phyloP scores from a whole-genome alignment of 108 stramenopile species.

The Discostella pseudostelligera region DNA sequence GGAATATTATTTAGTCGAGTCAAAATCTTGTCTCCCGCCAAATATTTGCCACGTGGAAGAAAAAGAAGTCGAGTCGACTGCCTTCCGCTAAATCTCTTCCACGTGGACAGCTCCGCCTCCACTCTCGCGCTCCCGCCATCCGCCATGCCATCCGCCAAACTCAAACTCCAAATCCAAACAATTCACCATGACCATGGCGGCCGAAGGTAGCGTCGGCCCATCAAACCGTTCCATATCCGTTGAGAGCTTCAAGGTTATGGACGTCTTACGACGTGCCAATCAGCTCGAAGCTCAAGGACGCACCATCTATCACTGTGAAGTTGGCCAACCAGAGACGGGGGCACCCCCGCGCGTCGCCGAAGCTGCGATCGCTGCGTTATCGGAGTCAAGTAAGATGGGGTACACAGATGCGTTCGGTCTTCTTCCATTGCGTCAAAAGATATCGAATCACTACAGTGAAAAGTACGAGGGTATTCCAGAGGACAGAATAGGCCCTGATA shows the following conservation, averaged over 20 bases:
- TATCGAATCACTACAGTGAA: constrained; percentile 63
- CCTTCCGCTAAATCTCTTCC: too few species aligned
- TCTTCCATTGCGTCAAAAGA: constrained; percentile 61
- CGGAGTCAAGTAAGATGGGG: constrained; percentile 49
- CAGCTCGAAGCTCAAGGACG: constrained; percentile 63
- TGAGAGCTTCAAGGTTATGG: constrained; percentile 90
- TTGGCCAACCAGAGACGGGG: constrained; percentile 87
- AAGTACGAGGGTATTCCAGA: constrained; percentile 47
- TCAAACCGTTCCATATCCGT: constrained; percentile 43
- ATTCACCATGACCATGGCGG: neutral
- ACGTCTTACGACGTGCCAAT: constrained; percentile 79
- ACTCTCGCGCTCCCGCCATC: too few species aligned
- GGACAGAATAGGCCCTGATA: constrained; percentile 34
- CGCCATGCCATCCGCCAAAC: too few species aligned
- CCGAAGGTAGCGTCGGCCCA: neutral
- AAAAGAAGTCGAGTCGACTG: too few species aligned
- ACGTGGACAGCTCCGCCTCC: too few species aligned
- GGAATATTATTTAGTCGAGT: too few species aligned
- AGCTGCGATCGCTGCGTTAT: constrained; percentile 69
- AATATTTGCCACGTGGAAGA: too few species aligned
- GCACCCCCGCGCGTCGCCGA: constrained; percentile 72
- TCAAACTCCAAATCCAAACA: too few species aligned
- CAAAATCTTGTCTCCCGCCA: too few species aligned
- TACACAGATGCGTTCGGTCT: constrained; percentile 93
- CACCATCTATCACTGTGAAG: constrained; percentile 79